Evolutionary conservation across 768 basidiomycete genomes (phyloP), one percentile per base, ranked within the genome.

Genomic region (Auriculariales sp.): DNA sequence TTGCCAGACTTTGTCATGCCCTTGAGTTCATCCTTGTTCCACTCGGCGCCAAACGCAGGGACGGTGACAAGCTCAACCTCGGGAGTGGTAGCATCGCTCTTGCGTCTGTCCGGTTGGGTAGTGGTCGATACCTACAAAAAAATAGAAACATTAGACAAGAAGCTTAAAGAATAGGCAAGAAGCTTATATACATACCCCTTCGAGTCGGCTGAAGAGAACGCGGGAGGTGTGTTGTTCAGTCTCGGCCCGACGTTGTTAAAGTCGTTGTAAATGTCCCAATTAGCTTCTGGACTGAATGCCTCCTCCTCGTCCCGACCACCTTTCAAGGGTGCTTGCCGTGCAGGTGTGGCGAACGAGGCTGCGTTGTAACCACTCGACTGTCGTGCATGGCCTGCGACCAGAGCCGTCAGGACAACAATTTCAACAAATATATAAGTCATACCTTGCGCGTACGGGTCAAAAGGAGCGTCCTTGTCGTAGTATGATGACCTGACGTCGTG

Each of bases 41-140:
- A 97, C 66, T 97, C 92, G 0, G 92, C 68, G 17, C 92, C 92
- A 2, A 97, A 71, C 2, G 86, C 86, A 2, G 92, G 92, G 0
- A 95, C 89, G 1, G 92, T 94, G 36, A 94, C 83, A 62, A 93
- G 71, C 64, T 97, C 92, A 22, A 91, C 85, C 3, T 75, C 78
- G n/a, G n/a, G 69, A 30, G 34, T 48, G 3, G 57, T 49, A 15
- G 64, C 47, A 35, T 55, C 58, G 39, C 61, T 59, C 11, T 60
- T 45, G 71, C 70, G 10, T 58, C 69, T 68, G 6, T 25, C 73
- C 74, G 28, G 53, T 49, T 54, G 66, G 71, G 52, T 30, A 56
- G 49, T 30, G 55, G 42, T 19, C 49, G 60, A 50, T 58, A 56
- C 27, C 58, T 58, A 28, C 12, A 24, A 47, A 11, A 28, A n/a